Evolutionary conservation across 1,139 yeast species (phyloP).

Genomic region (Saccharomyces pastorianus): DNA sequence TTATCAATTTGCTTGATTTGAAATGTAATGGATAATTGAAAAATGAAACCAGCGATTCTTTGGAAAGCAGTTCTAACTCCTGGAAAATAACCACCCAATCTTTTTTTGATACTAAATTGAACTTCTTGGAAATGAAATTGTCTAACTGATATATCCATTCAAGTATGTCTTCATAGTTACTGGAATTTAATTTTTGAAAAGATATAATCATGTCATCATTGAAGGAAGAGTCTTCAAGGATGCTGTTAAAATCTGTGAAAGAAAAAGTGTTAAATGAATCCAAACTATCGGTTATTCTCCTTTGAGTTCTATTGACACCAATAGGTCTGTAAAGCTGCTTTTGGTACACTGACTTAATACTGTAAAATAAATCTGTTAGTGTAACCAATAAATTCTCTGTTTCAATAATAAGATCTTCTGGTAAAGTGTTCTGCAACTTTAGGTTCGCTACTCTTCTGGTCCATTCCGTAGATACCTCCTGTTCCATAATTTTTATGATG

Average conservation of each 20-base stretch:
- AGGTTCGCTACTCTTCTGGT: constrained; percentile 35
- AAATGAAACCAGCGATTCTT: constrained; percentile 45
- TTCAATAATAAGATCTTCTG: constrained; percentile 28
- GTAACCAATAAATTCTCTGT: constrained; percentile 36
- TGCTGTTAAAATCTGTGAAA: constrained; percentile 14
- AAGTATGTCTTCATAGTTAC: constrained; percentile 19
- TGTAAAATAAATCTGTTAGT: constrained; percentile 56
- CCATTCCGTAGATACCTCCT: constrained; percentile 63
- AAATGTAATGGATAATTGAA: constrained; percentile 41
- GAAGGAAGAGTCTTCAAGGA: constrained; percentile 9
- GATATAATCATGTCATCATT: constrained; percentile 16
- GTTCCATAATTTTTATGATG: constrained; percentile 59
- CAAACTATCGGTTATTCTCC: constrained; percentile 16
- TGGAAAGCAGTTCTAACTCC: constrained; percentile 59
- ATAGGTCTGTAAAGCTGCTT: constrained; percentile 74
- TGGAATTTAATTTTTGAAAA: constrained; percentile 41
- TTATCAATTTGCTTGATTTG: constrained; percentile 15
- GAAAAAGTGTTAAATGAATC: constrained; percentile 16
- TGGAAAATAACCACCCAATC: constrained; percentile 82
- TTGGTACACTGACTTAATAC: constrained; percentile 66
- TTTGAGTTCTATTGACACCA: constrained; percentile 28
- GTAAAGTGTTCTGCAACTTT: constrained; percentile 3
- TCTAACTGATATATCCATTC: constrained; percentile 55
- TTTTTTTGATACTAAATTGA: constrained; percentile 50
- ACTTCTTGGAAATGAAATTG: constrained; percentile 50